Percentiles rank a stretch among this genome's conserved stretches.
phyloP scores from a whole-genome alignment of 1,139 yeast genomes.

The Geotrichum candidum region DNA sequence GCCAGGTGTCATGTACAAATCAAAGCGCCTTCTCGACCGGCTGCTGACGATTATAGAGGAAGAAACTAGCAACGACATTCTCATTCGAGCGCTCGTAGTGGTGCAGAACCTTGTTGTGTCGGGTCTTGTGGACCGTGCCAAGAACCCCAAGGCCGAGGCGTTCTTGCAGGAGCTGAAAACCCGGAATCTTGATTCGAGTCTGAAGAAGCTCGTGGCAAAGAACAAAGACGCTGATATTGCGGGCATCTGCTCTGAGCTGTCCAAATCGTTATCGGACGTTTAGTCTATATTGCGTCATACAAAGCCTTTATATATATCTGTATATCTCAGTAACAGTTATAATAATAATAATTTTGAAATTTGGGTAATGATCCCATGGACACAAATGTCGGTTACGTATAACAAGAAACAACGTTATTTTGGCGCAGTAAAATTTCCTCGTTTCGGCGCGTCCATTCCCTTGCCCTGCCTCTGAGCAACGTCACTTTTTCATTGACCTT shows the following conservation, averaged over 20 bases:
- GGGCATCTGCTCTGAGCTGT: constrained; percentile 8
- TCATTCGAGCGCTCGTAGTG: constrained; percentile 12
- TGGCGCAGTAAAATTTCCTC: background rate
- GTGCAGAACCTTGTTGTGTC: constrained; percentile 5
- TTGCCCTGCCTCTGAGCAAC: background rate
- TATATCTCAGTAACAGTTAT: too few relatives aligned
- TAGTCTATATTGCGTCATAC: background rate
- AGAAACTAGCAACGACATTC: constrained; percentile 12
- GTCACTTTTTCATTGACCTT: background rate
- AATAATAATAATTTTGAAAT: too few relatives aligned
- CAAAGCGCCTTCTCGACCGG: constrained; percentile 21
- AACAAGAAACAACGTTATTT: background rate
- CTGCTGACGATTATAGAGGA: constrained; percentile 25
- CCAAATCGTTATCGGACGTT: background rate
- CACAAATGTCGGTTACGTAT: too few relatives aligned
- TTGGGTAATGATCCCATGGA: too few relatives aligned
- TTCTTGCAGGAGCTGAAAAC: background rate
- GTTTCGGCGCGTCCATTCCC: background rate
- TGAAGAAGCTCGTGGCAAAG: constrained; percentile 7
- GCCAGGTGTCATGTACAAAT: constrained; percentile 26
- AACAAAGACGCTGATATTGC: constrained; percentile 10
- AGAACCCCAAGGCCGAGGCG: background rate
- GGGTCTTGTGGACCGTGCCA: background rate
- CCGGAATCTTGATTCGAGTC: background rate
- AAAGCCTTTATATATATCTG: too few relatives aligned